Percentiles rank a stretch among this genome's conserved stretches.
Conservation (phyloP, 306 rosid genomes). For the Albizia julibrissin region DNA sequence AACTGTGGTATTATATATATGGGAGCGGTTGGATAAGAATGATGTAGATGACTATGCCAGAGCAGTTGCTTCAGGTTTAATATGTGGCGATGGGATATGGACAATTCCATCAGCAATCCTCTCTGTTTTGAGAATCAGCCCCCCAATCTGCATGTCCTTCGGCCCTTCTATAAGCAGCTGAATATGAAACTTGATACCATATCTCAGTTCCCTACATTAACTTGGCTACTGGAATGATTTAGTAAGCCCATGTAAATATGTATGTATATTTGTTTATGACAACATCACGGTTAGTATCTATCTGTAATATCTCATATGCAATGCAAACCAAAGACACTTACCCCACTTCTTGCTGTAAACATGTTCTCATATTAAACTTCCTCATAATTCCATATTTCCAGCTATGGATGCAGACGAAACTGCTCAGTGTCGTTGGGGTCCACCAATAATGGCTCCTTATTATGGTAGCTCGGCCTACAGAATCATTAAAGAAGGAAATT, state of each 20-base stretch:
- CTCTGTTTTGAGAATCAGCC: constrained; percentile 72
- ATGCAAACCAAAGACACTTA: neutral
- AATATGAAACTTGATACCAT: neutral
- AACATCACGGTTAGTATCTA: neutral
- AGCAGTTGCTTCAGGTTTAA: constrained; percentile 38
- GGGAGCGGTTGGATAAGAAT: constrained; percentile 76
- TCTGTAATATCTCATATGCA: neutral
- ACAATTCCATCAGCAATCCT: constrained; percentile 66
- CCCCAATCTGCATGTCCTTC: constrained; percentile 94
- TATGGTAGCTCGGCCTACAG: neutral
- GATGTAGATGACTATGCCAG: constrained; percentile 15
- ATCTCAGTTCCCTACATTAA: neutral
- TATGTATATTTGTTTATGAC: neutral
- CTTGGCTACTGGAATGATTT: neutral
- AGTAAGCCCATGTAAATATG: neutral
- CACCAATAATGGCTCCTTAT: neutral
- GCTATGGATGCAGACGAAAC: neutral
- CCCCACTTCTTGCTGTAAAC: neutral
- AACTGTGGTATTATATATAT: constrained; percentile 69
- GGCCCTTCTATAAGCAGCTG: constrained; percentile 18
- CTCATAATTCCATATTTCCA: no score
- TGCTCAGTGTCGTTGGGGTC: neutral
- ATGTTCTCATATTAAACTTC: no score
- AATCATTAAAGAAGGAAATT: neutral
- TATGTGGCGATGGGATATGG: constrained; percentile 65